A percentile compares a stretch with the other conserved stretches of the same genome.
These are phyloP conservation scores for Blastocystis hominis DNA, from an alignment of 352 stramenopile species.

Conservation along the genomic window DNA sequence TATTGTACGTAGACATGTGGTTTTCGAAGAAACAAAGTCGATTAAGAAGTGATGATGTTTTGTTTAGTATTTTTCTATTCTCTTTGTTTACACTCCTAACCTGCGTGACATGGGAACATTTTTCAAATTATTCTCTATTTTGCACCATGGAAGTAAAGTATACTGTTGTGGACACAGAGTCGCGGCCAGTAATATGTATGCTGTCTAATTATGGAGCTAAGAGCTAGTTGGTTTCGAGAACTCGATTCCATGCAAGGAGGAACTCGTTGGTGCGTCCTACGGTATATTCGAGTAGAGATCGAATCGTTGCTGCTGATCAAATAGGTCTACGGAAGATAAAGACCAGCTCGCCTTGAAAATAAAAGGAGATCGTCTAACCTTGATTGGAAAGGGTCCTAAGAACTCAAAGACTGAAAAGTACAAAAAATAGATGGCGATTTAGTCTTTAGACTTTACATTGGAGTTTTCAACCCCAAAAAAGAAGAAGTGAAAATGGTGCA, in stretches of 20 bases:
- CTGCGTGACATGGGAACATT: no score
- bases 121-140: no score
- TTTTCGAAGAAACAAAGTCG: conserved; percentile 58
- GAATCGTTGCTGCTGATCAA: neutral
- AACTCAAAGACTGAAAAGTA: neutral
- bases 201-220: neutral
- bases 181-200: neutral
- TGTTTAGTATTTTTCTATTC: neutral
- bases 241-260: conserved; percentile 44
- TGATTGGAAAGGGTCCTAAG: neutral
- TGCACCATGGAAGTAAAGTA: neutral
- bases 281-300: neutral
- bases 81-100: neutral
- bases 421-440: neutral
- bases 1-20: conserved; percentile 56
- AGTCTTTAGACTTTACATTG: conserved; percentile 1
- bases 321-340: conserved; percentile 19
- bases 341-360: neutral
- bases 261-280: neutral
- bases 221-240: conserved; percentile 55
- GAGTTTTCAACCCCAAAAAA: neutral
- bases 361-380: neutral
- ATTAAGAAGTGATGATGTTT: conserved; percentile 40
- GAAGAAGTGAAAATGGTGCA: conserved; percentile 17
- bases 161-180: neutral